phyloP scores from a whole-genome alignment of 1,284 basidiomycete species.

The Xanthoconium separans region DNA sequence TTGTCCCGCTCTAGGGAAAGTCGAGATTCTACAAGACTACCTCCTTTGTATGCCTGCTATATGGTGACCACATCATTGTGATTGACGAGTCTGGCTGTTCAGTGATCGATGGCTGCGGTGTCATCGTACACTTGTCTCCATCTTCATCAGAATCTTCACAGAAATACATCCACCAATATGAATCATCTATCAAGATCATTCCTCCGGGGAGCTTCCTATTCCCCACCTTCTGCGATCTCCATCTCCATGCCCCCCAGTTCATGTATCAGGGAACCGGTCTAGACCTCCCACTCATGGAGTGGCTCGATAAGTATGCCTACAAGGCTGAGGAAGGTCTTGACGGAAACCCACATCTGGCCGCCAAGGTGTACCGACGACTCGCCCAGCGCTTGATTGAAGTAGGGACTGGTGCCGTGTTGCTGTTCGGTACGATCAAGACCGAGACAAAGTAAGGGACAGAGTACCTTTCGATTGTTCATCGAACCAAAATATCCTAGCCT shows the following conservation, averaged over 20 bases:
- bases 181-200: conserved; percentile 34
- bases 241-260: conserved; percentile 85
- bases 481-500: conserved; percentile 43
- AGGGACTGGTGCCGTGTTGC: conserved; percentile 72
- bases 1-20: conserved; percentile 45
- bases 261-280: conserved; percentile 83
- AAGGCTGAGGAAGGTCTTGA: conserved; percentile 78
- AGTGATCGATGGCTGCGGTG: conserved; percentile 55
- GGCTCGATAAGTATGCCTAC: conserved; percentile 77
- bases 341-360: conserved; percentile 55
- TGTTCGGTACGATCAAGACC: conserved; percentile 80
- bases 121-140: conserved; percentile 52
- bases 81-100: conserved; percentile 11
- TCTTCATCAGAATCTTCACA: conserved; percentile 37
- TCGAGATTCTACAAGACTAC: conserved; percentile 58
- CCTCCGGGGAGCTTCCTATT: conserved; percentile 63
- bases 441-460: conserved; percentile 66
- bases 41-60: conserved; percentile 45
- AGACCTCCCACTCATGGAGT: conserved; percentile 80
- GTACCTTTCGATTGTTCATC: background rate
- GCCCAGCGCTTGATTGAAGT: conserved; percentile 62
- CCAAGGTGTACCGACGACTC: conserved; percentile 63
- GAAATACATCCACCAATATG: conserved; percentile 25
- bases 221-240: conserved; percentile 78
- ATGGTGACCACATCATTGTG: background rate